A percentile compares a stretch with the other conserved stretches of the same genome.
Conservation (phyloP, 192 early-diverging fungal genomes). For the Coemansia interrupta region DNA sequence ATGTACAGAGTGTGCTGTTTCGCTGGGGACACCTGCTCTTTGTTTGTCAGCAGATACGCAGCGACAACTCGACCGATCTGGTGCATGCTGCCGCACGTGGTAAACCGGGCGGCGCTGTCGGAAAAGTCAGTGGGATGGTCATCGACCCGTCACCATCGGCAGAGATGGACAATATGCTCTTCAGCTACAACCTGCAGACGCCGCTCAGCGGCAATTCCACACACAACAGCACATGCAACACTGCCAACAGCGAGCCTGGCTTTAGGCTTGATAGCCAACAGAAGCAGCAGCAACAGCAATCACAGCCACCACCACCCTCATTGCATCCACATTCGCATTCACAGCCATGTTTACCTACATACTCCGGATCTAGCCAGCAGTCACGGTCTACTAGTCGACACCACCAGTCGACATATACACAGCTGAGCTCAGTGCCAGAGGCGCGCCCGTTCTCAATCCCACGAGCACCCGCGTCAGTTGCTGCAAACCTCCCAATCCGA, state of each 20-base stretch:
- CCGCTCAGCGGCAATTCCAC: slow-evolving; percentile 28
- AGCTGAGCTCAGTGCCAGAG: slow-evolving; percentile 10
- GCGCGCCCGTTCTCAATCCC: slow-evolving; percentile 42
- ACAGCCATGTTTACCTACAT: not conserved
- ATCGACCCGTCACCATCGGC: not conserved
- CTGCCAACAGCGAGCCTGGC: slow-evolving; percentile 4
- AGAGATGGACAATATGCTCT: slow-evolving; percentile 18
- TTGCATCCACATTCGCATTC: too few relatives aligned
- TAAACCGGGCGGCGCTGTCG: not conserved
- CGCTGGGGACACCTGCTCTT: slow-evolving; percentile 53
- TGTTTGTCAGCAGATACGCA: slow-evolving; percentile 47
- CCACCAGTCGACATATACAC: not conserved
- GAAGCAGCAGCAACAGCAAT: slow-evolving; percentile 2
- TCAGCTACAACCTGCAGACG: slow-evolving; percentile 38
- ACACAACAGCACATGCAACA: not conserved
- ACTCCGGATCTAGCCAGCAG: not conserved
- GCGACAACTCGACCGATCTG: slow-evolving; percentile 20
- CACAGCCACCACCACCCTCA: not conserved
- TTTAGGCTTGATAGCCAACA: slow-evolving; percentile 5
- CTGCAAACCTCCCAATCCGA: slow-evolving; percentile 25
- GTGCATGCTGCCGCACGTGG: not conserved
- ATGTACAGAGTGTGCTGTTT: slow-evolving; percentile 43
- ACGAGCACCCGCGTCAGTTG: slow-evolving; percentile 45
- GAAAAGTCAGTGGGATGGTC: not conserved
- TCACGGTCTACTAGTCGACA: not conserved